phyloP scores from a whole-genome alignment of 2,329 filamentous ascomycete genomes.

The Fusarium begoniae region DNA sequence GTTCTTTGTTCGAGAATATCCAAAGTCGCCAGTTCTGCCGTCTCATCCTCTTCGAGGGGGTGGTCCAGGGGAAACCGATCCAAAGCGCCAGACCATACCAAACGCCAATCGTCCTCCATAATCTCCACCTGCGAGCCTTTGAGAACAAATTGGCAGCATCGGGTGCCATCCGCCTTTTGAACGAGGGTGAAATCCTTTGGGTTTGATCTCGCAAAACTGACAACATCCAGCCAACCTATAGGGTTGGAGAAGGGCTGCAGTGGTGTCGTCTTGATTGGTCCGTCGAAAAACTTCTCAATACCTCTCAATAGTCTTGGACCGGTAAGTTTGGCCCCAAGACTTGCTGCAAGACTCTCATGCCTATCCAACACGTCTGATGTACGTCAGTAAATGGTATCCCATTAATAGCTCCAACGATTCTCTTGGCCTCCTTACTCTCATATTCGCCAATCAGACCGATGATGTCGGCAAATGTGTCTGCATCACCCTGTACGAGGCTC shows the following conservation, averaged over 20 bases:
- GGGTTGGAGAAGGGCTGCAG: constrained; percentile 67
- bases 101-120: constrained; percentile 84
- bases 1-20: constrained; percentile 85
- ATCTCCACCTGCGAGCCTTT: constrained; percentile 87
- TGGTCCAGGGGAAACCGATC: constrained; percentile 82
- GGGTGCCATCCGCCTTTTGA: constrained; percentile 72
- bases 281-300: constrained; percentile 87
- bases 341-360: constrained; percentile 87
- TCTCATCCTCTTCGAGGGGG: constrained; percentile 85
- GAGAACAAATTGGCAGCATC: constrained; percentile 82
- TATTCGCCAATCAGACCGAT: constrained; percentile 80
- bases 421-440: constrained; percentile 60
- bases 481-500: constrained; percentile 62
- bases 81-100: constrained; percentile 84
- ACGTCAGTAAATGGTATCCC: constrained; percentile 28
- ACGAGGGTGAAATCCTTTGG: constrained; percentile 80
- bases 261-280: constrained; percentile 68
- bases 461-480: constrained; percentile 77
- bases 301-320: constrained; percentile 85
- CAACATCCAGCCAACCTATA: constrained; percentile 85
- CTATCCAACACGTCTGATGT: constrained; percentile 76
- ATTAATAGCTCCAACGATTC: not conserved
- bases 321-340: constrained; percentile 83
- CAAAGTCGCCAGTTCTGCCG: constrained; percentile 83
- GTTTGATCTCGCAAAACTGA: constrained; percentile 83